phyloP scores from a whole-genome alignment of 176 grass and related monocot genomes.

The Cenchrus americanus region DNA sequence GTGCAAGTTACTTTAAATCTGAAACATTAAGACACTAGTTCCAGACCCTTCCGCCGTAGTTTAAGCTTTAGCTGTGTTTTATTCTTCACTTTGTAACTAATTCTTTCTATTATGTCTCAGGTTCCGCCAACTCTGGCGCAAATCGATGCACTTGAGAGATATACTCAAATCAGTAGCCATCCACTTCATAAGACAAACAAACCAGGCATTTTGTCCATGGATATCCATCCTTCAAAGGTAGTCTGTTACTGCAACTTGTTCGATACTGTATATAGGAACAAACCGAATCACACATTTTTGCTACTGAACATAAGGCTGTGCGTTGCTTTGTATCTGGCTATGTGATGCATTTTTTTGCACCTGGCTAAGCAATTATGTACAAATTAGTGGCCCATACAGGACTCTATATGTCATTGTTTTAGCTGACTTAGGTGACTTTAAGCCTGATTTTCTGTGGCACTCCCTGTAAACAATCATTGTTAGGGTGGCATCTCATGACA shows the following conservation, averaged over 20 bases:
- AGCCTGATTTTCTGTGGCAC: neutral
- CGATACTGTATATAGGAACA: slow-evolving; percentile 7
- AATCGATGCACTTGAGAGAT: slow-evolving; percentile 77
- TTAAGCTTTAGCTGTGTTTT: neutral
- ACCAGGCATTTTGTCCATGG: slow-evolving; percentile 92
- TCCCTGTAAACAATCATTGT: neutral
- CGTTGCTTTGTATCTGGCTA: slow-evolving; percentile 11
- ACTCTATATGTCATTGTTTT: slow-evolving; percentile 15
- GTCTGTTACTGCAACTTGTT: slow-evolving; percentile 24
- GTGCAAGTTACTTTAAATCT: neutral
- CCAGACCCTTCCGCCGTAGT: neutral
- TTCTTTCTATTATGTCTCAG: slow-evolving; percentile 44
- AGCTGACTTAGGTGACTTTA: neutral
- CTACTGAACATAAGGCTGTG: slow-evolving; percentile 15
- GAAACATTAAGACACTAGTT: neutral
- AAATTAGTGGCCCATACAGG: neutral
- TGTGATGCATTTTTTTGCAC: neutral
- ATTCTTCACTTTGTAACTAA: slow-evolving; percentile 8
- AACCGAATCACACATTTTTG: neutral
- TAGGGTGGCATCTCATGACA: neutral
- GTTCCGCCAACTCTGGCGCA: slow-evolving; percentile 67
- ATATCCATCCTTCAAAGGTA: slow-evolving; percentile 94
- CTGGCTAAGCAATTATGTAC: neutral
- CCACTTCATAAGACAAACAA: slow-evolving; percentile 98
- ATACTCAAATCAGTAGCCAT: slow-evolving; percentile 93